A percentile compares a stretch with the other conserved stretches of the same genome.
Conservation (phyloP, 805 yeast species). For the Metschnikowia santaceciliae region DNA sequence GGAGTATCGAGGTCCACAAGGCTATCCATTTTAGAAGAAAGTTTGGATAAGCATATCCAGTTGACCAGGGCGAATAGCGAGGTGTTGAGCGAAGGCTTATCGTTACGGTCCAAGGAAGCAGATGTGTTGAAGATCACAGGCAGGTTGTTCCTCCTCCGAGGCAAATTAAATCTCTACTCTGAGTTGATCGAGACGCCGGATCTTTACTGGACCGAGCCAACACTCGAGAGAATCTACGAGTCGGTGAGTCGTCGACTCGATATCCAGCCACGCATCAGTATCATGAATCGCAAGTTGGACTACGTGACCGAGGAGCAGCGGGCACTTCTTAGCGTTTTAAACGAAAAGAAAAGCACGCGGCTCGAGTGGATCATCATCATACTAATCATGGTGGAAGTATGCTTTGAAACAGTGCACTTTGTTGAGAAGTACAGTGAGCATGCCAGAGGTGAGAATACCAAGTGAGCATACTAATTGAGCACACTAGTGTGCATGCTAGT, state of each 20-base stretch:
- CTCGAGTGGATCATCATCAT: constrained; percentile 87
- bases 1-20: constrained; percentile 86
- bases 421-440: constrained; percentile 44
- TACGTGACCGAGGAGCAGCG: constrained; percentile 87
- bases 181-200: constrained; percentile 92
- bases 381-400: constrained; percentile 79
- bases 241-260: constrained; percentile 70
- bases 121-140: constrained; percentile 73
- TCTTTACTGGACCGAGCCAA: constrained; percentile 89
- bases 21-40: constrained; percentile 71
- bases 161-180: constrained; percentile 78
- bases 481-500: too few species aligned
- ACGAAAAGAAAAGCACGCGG: constrained; percentile 70
- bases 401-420: constrained; percentile 75
- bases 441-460: background rate
- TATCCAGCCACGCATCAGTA: constrained; percentile 69
- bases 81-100: constrained; percentile 58
- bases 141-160: constrained; percentile 67
- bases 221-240: constrained; percentile 70
- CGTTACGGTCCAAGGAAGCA: constrained; percentile 41
- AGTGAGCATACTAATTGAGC: too few species aligned
- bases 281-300: constrained; percentile 80
- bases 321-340: constrained; percentile 68
- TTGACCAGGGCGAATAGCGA: constrained; percentile 64
- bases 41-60: constrained; percentile 64